phyloP scores from a whole-genome alignment of 768 basidiomycete species.

The Tubosaeta sp. region DNA sequence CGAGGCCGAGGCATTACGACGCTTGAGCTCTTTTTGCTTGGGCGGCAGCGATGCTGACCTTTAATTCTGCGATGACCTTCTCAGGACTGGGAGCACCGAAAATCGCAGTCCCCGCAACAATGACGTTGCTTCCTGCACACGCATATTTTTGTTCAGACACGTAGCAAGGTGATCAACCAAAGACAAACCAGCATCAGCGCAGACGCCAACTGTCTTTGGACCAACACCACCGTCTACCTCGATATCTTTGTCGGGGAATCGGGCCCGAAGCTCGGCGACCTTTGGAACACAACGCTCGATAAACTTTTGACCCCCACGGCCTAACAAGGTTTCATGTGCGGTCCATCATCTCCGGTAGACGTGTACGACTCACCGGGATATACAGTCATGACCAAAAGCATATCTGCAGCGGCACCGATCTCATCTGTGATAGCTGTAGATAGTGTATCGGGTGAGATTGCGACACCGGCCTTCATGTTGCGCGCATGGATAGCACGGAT shows the following conservation, averaged over 20 bases:
- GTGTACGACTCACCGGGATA: slow-evolving; percentile 63
- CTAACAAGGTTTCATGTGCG: slow-evolving; percentile 33
- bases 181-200: slow-evolving; percentile 78
- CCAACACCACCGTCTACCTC: slow-evolving; percentile 99
- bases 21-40: slow-evolving; percentile 43
- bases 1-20: too few species aligned
- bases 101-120: slow-evolving; percentile 96
- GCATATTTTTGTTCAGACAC: neutral
- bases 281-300: slow-evolving; percentile 89
- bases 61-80: slow-evolving; percentile 69
- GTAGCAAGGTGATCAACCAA: neutral
- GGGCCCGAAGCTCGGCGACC: slow-evolving; percentile 80
- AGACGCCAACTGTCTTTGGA: slow-evolving; percentile 79
- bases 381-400: slow-evolving; percentile 98
- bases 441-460: slow-evolving; percentile 94
- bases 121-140: slow-evolving; percentile 85
- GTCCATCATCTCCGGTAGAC: neutral
- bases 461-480: slow-evolving; percentile 91
- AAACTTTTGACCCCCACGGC: slow-evolving; percentile 96
- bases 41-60: slow-evolving; percentile 63
- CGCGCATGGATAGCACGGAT: slow-evolving; percentile 78
- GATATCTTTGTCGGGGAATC: slow-evolving; percentile 94
- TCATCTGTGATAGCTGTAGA: slow-evolving; percentile 83
- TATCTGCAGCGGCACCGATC: slow-evolving; percentile 79
- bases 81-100: slow-evolving; percentile 80